Evolutionary conservation across 2,329 filamentous ascomycete species (phyloP), one percentile per base, ranked within the genome.

Genomic region (Exophiala alcalophila): DNA sequence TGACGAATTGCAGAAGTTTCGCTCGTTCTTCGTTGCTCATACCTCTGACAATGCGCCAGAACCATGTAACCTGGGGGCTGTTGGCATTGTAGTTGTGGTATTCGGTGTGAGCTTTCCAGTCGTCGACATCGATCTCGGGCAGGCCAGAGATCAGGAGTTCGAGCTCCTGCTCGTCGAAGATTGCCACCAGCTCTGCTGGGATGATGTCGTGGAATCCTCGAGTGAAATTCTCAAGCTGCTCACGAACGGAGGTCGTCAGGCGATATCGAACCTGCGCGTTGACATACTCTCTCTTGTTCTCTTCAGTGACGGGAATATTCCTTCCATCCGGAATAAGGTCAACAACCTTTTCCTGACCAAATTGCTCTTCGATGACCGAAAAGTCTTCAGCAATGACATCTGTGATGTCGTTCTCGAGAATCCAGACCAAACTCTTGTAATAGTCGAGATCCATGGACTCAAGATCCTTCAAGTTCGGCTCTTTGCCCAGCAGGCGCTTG

Each of bases 11-110:
- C 30, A 98, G 77, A 50, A 98, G 73, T 68, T 98, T 98, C 57
- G 92, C 92, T 48, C 88, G 86, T 69, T 98, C 94, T 70, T 98
- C 94, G 70, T 97, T 97, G 72, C 97, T 94, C 61, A 96, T 98
- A 4, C 90, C 95, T 57, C 92, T 83, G 29, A 98, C 81, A 18
- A 92, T 92, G 59, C 94, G 84, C 92, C 92, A 98, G 80, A 98
- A 98, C 92, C 92, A 98, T 65, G 97, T 90, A 47, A 98, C 95
- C 64, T 98, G 94, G 30, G 88, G 86, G 3, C 92, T 96, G 0
- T 90, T 91, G 21, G 87, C 84, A 4, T 81, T 88, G 70, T 98
- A 98, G 66, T 97, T 97, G 68, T 97, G 91, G 59, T 98, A 97
- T 62, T 98, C 94, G 2, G 91, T 94, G 67, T 96, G 95, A 68